phyloP scores from a whole-genome alignment of 176 grass and related monocot species.

The Cymbopogon citratus region DNA sequence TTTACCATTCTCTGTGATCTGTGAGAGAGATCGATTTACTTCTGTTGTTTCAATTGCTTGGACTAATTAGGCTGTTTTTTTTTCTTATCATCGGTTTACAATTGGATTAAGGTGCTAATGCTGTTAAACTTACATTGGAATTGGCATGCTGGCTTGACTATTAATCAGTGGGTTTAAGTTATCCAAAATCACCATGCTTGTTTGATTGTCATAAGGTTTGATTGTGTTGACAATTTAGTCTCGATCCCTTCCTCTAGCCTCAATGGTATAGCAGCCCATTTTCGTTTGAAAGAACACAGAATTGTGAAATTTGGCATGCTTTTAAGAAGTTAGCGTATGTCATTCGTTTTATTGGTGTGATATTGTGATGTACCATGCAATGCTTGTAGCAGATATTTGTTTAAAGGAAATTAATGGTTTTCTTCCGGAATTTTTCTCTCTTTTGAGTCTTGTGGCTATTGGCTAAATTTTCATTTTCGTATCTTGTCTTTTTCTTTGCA shows the following conservation, averaged over 20 bases:
- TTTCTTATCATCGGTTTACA: background rate
- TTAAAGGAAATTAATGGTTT: background rate
- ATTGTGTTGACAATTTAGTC: background rate
- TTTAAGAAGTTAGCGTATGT: background rate
- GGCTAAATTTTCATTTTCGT: background rate
- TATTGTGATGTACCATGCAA: too few species aligned
- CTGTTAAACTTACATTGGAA: background rate
- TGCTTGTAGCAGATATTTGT: background rate
- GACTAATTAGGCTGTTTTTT: background rate
- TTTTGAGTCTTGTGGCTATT: background rate
- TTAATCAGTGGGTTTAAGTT: background rate
- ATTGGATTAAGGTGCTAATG: background rate
- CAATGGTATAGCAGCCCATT: background rate
- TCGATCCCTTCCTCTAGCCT: background rate
- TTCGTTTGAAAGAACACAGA: background rate
- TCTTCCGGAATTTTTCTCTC: background rate
- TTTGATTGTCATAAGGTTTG: background rate
- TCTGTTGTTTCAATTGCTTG: conserved; percentile 17
- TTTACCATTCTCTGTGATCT: conserved; percentile 3
- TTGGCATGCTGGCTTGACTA: background rate
- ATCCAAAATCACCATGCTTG: background rate
- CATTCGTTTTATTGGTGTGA: too few species aligned
- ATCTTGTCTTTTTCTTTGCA: background rate
- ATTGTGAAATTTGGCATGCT: background rate
- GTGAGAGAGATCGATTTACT: background rate